Evolutionary conservation across 306 rosid species (phyloP).

Genomic region (Dalbergia cultrata): DNA sequence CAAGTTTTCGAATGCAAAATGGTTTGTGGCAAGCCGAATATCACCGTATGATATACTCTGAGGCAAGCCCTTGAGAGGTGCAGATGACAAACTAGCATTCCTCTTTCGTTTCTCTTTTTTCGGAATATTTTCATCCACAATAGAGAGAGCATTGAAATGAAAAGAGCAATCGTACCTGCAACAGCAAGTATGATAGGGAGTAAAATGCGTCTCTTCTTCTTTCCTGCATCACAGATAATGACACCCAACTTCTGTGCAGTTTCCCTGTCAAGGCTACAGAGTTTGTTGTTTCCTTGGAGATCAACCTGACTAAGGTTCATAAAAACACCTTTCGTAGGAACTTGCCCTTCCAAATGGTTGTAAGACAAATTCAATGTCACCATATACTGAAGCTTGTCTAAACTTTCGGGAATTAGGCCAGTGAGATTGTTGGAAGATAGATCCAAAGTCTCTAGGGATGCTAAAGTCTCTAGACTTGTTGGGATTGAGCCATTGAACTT

Average conservation of each 20-base stretch:
- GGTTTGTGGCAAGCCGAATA: too few relatives aligned
- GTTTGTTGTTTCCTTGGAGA: conserved; percentile 48
- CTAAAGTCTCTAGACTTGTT: conserved; percentile 37
- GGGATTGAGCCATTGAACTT: conserved; percentile 52
- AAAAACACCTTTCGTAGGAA: conserved; percentile 51
- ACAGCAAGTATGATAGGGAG: conserved; percentile 44
- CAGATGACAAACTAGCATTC: too few relatives aligned
- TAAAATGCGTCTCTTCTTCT: conserved; percentile 30
- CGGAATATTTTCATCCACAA: background rate
- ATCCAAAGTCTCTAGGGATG: conserved; percentile 49
- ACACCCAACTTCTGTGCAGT: conserved; percentile 42
- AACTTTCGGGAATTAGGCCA: conserved; percentile 48
- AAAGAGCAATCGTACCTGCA: conserved; percentile 34
- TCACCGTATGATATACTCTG: too few relatives aligned
- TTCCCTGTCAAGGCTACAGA: conserved; percentile 43
- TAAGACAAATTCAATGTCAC: conserved; percentile 52
- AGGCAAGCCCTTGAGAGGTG: too few relatives aligned
- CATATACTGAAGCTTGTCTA: conserved; percentile 43
- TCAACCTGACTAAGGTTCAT: conserved; percentile 44
- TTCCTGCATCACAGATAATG: conserved; percentile 7
- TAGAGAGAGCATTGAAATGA: conserved; percentile 30
- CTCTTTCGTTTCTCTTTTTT: too few relatives aligned
- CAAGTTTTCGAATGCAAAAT: too few relatives aligned
- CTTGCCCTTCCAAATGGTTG: conserved; percentile 57
- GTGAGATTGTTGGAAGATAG: conserved; percentile 57